phyloP scores from a whole-genome alignment of 208 protist genomes.

The Naegleria fowleri region DNA sequence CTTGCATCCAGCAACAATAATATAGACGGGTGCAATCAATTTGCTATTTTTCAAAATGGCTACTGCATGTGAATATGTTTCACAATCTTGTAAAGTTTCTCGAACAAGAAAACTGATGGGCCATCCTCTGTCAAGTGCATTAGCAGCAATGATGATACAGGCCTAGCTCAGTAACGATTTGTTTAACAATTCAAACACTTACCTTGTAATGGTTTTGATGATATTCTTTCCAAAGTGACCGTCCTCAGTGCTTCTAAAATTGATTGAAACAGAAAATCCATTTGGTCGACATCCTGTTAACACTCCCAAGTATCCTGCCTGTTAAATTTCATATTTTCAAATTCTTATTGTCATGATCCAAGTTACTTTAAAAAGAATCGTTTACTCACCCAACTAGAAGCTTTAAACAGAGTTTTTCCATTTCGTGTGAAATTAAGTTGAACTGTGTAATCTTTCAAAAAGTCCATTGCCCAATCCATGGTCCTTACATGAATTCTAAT shows the following conservation, averaged over 20 bases:
- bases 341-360: no score
- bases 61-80: neutral
- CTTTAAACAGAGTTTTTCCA: neutral
- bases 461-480: neutral
- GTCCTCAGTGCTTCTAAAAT: slow-evolving; percentile 1
- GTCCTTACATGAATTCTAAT: neutral
- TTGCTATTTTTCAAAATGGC: neutral
- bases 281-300: neutral
- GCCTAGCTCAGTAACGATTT: no score
- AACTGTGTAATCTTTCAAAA: neutral
- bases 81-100: neutral
- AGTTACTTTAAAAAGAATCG: no score
- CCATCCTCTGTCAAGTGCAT: neutral
- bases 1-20: neutral
- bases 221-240: neutral
- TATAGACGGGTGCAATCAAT: neutral
- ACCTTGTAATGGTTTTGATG: neutral
- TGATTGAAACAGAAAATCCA: neutral
- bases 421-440: neutral
- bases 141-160: no score
- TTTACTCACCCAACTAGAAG: neutral
- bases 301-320: neutral
- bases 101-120: neutral
- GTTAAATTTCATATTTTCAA: no score
- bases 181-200: no score